Base-by-base conservation (phyloP, 2,329 filamentous ascomycete genomes). In the Taxawa tesnikishii region DNA sequence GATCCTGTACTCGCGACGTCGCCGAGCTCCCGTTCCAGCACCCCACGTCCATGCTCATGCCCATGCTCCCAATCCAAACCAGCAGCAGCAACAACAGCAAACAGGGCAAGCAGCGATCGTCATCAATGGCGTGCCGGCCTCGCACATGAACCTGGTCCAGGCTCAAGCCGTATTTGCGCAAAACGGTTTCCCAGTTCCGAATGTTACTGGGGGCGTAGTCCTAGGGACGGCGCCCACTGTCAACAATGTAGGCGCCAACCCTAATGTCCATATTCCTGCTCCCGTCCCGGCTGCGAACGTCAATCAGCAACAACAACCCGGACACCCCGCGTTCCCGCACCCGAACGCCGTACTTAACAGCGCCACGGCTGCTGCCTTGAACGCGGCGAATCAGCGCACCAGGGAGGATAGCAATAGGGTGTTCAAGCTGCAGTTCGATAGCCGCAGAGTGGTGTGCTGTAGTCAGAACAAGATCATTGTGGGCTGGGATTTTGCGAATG, bases 361-460 rank as follows among this genome's bases (percentile, higher is more conserved):
- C 28, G 33, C n/a, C 33, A 38, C 19, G 36, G 31, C 17, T 21
- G 33, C n/a, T 36, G 45, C 48, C 33, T 45, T 42, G 13, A 44
- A 46, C 14, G 43, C 42, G 10, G 45, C 39, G 10, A 45, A 42
- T 4, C 40, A 46, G 18, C 45, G 42, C 32, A 47, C 38, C 15
- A 34, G 34, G 12, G 58, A 60, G 10, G 48, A 50, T 12, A 67
- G 65, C 21, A 68, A 72, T 8, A 58, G 90, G 15, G 82, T 98
- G 3, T 98, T 96, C 65, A 98, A 98, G 58, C 66, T 96, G 21
- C 90, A 98, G 54, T 98, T 94, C 45, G 90, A 98, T 51, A 83
- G 85, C 1, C 73, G 85, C 14, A 77, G 87, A 46, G 92, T 98
- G 44, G 80, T 98, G 33, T 94, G 87, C 60, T 94, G 88, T 53